Conservation (phyloP, 1,284 basidiomycete species). For the Leccinum subspadiceum region DNA sequence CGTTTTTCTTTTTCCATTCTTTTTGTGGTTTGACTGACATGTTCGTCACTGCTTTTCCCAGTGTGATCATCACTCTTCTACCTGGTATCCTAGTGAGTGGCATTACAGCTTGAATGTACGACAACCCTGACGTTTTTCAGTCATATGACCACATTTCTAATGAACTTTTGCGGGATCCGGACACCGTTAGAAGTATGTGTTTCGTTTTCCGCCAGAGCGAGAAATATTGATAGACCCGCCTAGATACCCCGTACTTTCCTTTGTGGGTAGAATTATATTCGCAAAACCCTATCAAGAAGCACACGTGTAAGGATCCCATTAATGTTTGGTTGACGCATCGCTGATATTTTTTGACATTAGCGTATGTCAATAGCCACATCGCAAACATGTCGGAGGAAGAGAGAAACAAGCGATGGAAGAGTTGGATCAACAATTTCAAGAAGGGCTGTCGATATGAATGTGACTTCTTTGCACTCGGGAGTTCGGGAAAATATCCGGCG, state of each 20-base stretch:
- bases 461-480: conserved; percentile 9
- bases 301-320: conserved; percentile 1
- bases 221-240: neutral
- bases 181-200: conserved; percentile 11
- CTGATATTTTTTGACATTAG: neutral
- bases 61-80: conserved; percentile 12
- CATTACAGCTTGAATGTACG: neutral
- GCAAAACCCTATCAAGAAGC: neutral
- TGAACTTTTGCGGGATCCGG: neutral
- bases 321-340: neutral
- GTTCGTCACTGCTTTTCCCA: neutral
- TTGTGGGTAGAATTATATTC: neutral
- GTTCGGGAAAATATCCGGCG: neutral
- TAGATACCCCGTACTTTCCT: conserved; percentile 10
- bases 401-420: neutral
- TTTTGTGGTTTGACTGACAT: neutral
- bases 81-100: conserved; percentile 13
- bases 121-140: neutral
- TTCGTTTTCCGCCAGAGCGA: neutral
- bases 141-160: conserved; percentile 11
- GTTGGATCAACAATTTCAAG: neutral
- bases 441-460: conserved; percentile 6
- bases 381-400: neutral
- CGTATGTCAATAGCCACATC: conserved; percentile 9
- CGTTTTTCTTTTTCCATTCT: neutral